Base-by-base conservation (phyloP, 2,329 filamentous ascomycete species). In the Aureobasidium sp. region DNA sequence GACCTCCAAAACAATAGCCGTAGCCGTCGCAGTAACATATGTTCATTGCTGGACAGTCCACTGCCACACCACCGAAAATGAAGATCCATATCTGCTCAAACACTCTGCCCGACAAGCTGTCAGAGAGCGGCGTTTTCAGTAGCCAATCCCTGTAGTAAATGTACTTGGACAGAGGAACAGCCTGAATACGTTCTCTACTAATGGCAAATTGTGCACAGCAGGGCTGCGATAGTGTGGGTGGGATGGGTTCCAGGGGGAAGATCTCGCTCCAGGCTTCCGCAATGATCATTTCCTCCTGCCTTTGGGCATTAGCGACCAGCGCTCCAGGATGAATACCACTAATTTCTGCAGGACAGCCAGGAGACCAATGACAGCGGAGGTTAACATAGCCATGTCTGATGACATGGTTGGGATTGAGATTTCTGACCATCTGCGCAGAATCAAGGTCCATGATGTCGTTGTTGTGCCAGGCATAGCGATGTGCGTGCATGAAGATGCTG, bases 31-130 rank as follows among this genome's bases (percentile, higher is more conserved):
- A 87, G 64, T 85, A 84, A 72, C 85, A 87, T 0, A 80, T 71
- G 62, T 81, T 77, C 72, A 84, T 80, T 50, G 74, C 72, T 0
- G 80, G 80, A 66, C 82, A 84, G 58, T 77, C 75, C 10, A 79
- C 70, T 5, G 77, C 74, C 17, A 75, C 64, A 1, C 79, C 81
- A 0, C 82, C 82, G 69, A 86, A 87, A 15, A 87, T 77, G 63
- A 80, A 83, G 63, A 86, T 83, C 84, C 84, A 87, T 1, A 85
- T 72, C 68, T 87, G 86, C 69, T 87, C 84, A 76, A 83, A 86
- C 17, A 86, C 77, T 2, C 84, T 77, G 2, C 84, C 84, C 13
- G 80, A 81, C 23, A 86, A 74, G 46, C 78, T 79, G 67, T 86
- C 83, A 26, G 73, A 75, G 34, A 86, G 69, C 23, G 79, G 74